These are phyloP conservation scores for Chaetomium sp. DNA, from an alignment of 2,329 filamentous ascomycete species.

Conservation along the genomic window DNA sequence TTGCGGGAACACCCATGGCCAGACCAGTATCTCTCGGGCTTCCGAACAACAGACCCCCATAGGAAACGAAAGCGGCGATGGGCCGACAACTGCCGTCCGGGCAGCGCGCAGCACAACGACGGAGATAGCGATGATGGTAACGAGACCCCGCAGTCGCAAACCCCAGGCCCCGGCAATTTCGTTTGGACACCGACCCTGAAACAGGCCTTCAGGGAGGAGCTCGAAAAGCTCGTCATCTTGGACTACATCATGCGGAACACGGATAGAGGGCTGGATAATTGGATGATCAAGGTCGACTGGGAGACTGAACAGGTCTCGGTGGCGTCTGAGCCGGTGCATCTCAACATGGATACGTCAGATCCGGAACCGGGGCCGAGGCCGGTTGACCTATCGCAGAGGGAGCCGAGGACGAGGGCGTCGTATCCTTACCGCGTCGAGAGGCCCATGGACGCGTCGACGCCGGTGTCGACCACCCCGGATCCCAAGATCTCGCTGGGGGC, in stretches of 20 bases:
- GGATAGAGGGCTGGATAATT: constrained; percentile 93
- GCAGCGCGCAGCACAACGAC: constrained; percentile 56
- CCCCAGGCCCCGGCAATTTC: constrained; percentile 59
- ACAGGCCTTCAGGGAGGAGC: constrained; percentile 88
- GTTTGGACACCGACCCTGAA: constrained; percentile 88
- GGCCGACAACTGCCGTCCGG: constrained; percentile 79
- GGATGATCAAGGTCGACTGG: constrained; percentile 98
- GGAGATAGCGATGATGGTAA: constrained; percentile 57
- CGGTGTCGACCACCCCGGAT: constrained; percentile 46
- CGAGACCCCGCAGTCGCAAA: constrained; percentile 41
- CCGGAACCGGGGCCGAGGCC: constrained; percentile 63
- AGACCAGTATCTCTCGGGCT: constrained; percentile 75
- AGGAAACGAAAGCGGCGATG: constrained; percentile 71
- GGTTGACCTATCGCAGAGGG: constrained; percentile 53
- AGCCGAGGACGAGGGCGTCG: constrained; percentile 48
- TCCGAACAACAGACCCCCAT: constrained; percentile 67
- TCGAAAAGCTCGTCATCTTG: constrained; percentile 94
- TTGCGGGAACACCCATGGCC: constrained; percentile 96
- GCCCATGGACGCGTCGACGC: constrained; percentile 76
- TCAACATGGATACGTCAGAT: constrained; percentile 61
- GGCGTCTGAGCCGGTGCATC: constrained; percentile 72
- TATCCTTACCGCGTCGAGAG: constrained; percentile 77
- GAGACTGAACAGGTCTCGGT: constrained; percentile 81
- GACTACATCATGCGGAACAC: constrained; percentile 99
- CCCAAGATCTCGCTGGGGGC: constrained; percentile 79